phyloP scores from a whole-genome alignment of 148 eudicot genomes.

The Cornus kousa region DNA sequence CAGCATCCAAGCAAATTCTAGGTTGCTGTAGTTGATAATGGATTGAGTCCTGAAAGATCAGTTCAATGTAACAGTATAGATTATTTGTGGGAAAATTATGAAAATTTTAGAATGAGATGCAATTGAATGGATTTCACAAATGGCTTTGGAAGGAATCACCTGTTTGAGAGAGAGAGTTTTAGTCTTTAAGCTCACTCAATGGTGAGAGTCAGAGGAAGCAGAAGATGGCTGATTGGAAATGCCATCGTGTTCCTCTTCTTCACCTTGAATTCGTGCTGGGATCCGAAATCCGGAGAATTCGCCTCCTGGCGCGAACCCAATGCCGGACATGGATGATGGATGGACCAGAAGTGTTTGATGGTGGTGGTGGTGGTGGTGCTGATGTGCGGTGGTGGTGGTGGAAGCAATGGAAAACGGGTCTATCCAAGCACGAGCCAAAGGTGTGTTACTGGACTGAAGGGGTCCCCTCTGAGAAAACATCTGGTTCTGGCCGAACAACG shows the following conservation, averaged over 20 bases:
- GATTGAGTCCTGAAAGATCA: constrained; percentile 9
- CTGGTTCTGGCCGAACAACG: constrained; percentile 66
- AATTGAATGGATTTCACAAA: not conserved
- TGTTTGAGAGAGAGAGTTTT: constrained; percentile 25
- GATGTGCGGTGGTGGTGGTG: constrained; percentile 16
- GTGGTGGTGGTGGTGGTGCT: constrained; percentile 31
- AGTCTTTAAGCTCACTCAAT: constrained; percentile 43
- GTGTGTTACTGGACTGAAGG: constrained; percentile 99
- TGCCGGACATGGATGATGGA: constrained; percentile 49
- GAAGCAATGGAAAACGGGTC: constrained; percentile 44
- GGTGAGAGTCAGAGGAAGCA: constrained; percentile 94
- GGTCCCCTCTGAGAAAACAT: constrained; percentile 97
- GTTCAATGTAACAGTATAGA: not conserved
- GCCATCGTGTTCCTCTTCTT: constrained; percentile 82
- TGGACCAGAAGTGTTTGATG: constrained; percentile 48
- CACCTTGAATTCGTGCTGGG: constrained; percentile 94
- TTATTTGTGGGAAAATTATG: not conserved
- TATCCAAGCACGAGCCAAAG: constrained; percentile 80
- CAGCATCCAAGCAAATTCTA: not conserved
- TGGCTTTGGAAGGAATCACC: constrained; percentile 30
- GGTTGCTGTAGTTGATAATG: not conserved
- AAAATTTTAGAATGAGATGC: not conserved
- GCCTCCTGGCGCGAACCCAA: constrained; percentile 49
- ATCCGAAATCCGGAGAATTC: constrained; percentile 79
- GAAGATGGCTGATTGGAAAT: constrained; percentile 89